Evolutionary conservation across 2,329 filamentous ascomycete genomes (phyloP).

Genomic region (Aspergillus bombycis): DNA sequence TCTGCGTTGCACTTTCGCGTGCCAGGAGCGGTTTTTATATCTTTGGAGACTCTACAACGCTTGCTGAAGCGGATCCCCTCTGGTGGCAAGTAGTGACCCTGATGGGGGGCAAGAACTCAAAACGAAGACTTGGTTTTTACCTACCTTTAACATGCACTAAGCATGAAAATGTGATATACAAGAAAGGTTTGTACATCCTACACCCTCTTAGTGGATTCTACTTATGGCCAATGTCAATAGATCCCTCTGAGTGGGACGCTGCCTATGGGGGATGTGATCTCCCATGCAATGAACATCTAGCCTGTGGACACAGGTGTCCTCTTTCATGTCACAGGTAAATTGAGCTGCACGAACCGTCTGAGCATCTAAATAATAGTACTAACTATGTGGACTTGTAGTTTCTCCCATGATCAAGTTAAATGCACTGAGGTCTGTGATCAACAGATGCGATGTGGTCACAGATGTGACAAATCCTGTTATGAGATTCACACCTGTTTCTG

Average conservation of each 20-base stretch:
- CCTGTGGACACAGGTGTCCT: conserved; percentile 58
- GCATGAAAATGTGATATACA: conserved; percentile 57
- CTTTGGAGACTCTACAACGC: conserved; percentile 72
- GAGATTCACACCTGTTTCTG: conserved; percentile 35
- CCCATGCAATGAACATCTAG: conserved; percentile 48
- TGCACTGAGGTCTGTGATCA: conserved; percentile 40
- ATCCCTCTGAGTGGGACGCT: conserved; percentile 57
- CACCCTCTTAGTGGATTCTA: not conserved
- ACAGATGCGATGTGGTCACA: conserved; percentile 43
- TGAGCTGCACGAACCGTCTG: not conserved
- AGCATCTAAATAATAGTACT: not conserved
- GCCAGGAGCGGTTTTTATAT: conserved; percentile 80
- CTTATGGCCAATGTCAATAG: conserved; percentile 25
- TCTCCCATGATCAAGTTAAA: conserved; percentile 40
- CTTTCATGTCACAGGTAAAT: conserved; percentile 57
- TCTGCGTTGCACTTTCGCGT: conserved; percentile 67
- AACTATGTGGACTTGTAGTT: conserved; percentile 27
- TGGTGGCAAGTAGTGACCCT: conserved; percentile 57
- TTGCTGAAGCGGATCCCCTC: conserved; percentile 50
- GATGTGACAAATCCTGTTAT: conserved; percentile 38
- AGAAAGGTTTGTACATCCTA: conserved; percentile 45
- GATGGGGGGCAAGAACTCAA: conserved; percentile 33
- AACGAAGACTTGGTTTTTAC: conserved; percentile 47
- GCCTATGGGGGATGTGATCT: conserved; percentile 57
- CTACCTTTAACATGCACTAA: conserved; percentile 67